A percentile compares a stretch with the other conserved stretches of the same genome.
Evolutionary conservation across 169 alveolate genomes (phyloP).

Genomic region (Eimeria maxima): DNA sequence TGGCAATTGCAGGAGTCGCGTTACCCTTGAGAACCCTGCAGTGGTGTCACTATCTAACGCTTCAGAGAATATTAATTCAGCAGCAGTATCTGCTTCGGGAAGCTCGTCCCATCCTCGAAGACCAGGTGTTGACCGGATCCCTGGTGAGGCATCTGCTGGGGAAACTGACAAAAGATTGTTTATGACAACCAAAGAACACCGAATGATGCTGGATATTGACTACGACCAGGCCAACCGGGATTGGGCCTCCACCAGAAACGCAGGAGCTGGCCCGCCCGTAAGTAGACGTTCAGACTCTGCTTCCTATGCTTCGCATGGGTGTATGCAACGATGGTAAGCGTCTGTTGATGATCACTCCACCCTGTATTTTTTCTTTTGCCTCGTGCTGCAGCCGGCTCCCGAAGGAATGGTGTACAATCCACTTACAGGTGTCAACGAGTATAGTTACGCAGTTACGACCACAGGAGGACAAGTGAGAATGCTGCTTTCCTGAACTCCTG

Average conservation of each 20-base stretch:
- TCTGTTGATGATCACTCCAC: background rate
- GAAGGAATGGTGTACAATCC: constrained; percentile 70
- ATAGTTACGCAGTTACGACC: constrained; percentile 52
- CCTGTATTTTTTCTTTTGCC: background rate
- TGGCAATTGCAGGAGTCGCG: background rate
- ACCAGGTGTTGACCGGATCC: background rate
- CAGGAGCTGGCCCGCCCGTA: constrained; percentile 63
- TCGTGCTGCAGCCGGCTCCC: constrained; percentile 61
- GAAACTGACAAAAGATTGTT: constrained; percentile 14
- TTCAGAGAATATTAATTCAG: background rate
- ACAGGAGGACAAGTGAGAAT: constrained; percentile 48
- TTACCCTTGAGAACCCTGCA: background rate
- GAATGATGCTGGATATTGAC: constrained; percentile 78
- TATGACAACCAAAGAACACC: constrained; percentile 42
- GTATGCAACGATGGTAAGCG: background rate
- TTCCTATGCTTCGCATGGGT: background rate
- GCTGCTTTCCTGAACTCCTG: background rate
- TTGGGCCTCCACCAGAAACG: background rate
- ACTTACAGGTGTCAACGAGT: constrained; percentile 63
- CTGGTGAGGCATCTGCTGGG: background rate
- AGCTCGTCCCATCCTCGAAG: background rate
- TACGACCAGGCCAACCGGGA: constrained; percentile 71
- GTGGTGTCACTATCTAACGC: background rate
- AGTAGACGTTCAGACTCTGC: background rate
- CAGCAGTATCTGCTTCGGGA: background rate